Conservation (phyloP, 257 asterid genomes). For the Forsythia suspensa region DNA sequence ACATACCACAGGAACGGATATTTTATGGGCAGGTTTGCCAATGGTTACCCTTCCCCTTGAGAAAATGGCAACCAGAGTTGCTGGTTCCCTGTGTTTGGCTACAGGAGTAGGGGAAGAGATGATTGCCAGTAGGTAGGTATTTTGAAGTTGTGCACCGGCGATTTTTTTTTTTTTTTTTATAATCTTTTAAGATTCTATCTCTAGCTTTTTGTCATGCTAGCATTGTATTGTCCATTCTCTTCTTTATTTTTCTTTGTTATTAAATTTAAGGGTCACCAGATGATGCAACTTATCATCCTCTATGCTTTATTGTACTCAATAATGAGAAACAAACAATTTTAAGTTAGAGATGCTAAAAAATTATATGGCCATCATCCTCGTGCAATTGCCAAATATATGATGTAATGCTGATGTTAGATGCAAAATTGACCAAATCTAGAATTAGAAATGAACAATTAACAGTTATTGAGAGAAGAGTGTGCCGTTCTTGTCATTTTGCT, state of each 20-base stretch:
- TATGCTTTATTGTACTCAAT: background rate
- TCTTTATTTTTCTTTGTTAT: too few species aligned
- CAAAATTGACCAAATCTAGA: background rate
- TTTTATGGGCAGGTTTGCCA: conserved; percentile 99
- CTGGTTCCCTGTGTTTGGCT: conserved; percentile 97
- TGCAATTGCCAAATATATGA: background rate
- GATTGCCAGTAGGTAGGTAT: conserved; percentile 78
- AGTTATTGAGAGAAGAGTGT: background rate
- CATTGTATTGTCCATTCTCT: background rate
- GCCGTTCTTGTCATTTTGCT: background rate
- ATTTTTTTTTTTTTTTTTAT: too few species aligned
- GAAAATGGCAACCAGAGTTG: conserved; percentile 99
- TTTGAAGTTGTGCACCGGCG: background rate
- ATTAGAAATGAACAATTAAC: background rate
- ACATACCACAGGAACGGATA: conserved; percentile 96
- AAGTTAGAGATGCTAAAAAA: background rate
- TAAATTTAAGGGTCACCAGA: background rate
- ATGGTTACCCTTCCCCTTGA: conserved; percentile 95
- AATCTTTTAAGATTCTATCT: background rate
- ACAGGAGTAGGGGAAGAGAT: conserved; percentile 97
- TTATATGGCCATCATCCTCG: background rate
- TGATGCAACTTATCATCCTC: background rate
- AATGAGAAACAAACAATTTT: background rate
- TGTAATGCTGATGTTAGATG: background rate
- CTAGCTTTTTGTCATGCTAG: background rate